These are phyloP conservation scores for Fomitopsis palustris DNA, from an alignment of 1,284 basidiomycete genomes.

Conservation along the genomic window DNA sequence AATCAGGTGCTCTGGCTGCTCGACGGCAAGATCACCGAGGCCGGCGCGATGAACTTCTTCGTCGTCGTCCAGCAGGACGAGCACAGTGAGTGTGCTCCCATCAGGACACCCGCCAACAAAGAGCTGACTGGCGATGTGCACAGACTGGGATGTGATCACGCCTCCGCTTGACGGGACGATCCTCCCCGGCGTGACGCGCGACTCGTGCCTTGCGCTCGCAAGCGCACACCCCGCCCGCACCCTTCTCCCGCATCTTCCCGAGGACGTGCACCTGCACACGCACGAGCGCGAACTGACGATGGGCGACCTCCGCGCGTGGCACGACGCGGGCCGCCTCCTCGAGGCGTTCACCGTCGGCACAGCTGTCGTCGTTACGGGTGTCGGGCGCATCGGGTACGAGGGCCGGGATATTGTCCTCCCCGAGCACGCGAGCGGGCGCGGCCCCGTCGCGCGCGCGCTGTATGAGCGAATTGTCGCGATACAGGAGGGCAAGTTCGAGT, in stretches of 20 bases:
- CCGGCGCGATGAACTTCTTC: slow-evolving; percentile 66
- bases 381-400: slow-evolving; percentile 52
- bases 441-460: slow-evolving; percentile 55
- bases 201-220: slow-evolving; percentile 64
- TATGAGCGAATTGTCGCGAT: slow-evolving; percentile 56
- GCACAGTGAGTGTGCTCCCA: slow-evolving; percentile 35
- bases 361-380: slow-evolving; percentile 58
- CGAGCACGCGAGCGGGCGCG: slow-evolving; percentile 43
- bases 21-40: slow-evolving; percentile 39
- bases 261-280: slow-evolving; percentile 39
- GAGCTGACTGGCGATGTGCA: neutral
- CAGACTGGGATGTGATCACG: slow-evolving; percentile 66
- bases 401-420: slow-evolving; percentile 51
- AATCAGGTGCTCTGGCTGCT: slow-evolving; percentile 64
- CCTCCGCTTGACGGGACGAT: slow-evolving; percentile 77
- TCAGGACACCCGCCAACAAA: neutral
- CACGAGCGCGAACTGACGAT: slow-evolving; percentile 40
- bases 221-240: slow-evolving; percentile 52
- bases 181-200: slow-evolving; percentile 73
- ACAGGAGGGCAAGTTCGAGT: slow-evolving; percentile 58
- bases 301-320: slow-evolving; percentile 51
- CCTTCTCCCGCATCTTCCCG: slow-evolving; percentile 35
- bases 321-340: slow-evolving; percentile 47
- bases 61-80: slow-evolving; percentile 44
- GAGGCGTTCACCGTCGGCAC: slow-evolving; percentile 79